Evolutionary conservation across 2,329 filamentous ascomycete species (phyloP).

Genomic region (Tricladium varicosporioides): DNA sequence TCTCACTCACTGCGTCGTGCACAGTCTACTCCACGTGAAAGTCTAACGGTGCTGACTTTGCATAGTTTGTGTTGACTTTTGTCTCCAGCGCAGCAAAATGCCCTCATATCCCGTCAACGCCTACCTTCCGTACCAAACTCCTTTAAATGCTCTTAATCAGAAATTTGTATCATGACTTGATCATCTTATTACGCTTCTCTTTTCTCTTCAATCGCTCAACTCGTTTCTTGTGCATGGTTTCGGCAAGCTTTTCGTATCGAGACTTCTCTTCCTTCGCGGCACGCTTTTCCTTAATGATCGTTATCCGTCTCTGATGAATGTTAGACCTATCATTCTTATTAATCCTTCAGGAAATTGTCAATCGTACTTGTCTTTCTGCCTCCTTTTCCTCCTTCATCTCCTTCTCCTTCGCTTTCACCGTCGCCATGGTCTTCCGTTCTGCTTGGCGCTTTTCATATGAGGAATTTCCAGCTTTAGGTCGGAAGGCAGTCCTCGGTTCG

Average conservation of each 20-base stretch:
- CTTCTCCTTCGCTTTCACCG: slow-evolving; percentile 90
- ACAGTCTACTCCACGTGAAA: neutral
- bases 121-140: slow-evolving; percentile 14
- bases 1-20: too few relatives aligned
- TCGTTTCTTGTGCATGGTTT: slow-evolving; percentile 96
- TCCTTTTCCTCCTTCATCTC: slow-evolving; percentile 97
- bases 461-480: slow-evolving; percentile 73
- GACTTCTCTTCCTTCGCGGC: slow-evolving; percentile 90
- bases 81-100: neutral
- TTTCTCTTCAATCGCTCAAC: slow-evolving; percentile 90
- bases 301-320: slow-evolving; percentile 62
- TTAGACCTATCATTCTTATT: slow-evolving; percentile 3
- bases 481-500: slow-evolving; percentile 76
- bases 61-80: neutral
- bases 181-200: slow-evolving; percentile 91
- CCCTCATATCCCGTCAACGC: slow-evolving; percentile 14
- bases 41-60: neutral
- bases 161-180: slow-evolving; percentile 55
- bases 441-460: slow-evolving; percentile 76
- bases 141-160: slow-evolving; percentile 9
- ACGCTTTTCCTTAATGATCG: slow-evolving; percentile 80
- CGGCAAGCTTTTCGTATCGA: slow-evolving; percentile 88
- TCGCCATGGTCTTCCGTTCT: slow-evolving; percentile 64
- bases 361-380: slow-evolving; percentile 72
- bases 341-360: neutral